Evolutionary conservation across 495 filamentous ascomycete genomes (phyloP).

Genomic region (Copromyces sp.): DNA sequence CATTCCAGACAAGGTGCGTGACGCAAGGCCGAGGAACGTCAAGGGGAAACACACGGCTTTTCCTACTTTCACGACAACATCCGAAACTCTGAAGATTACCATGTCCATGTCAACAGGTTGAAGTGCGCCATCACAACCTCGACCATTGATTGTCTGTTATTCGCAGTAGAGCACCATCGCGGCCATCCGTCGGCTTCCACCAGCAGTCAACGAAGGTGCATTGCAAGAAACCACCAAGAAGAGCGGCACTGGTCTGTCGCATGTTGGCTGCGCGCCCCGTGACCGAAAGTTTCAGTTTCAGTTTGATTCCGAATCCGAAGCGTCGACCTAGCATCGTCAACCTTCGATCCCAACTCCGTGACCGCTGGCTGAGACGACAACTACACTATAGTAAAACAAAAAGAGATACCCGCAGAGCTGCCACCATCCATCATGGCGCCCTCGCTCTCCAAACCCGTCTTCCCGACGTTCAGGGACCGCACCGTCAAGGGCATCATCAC

Average conservation of each 20-base stretch:
- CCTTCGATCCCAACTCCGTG: slow-evolving; percentile 9
- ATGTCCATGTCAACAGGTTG: neutral
- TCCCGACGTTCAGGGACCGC: slow-evolving; percentile 46
- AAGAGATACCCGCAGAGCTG: neutral
- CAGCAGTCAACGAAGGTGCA: neutral
- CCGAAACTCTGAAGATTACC: neutral
- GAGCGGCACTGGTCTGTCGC: neutral
- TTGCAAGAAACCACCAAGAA: neutral
- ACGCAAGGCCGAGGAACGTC: slow-evolving; percentile 22
- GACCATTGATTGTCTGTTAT: neutral
- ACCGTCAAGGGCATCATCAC: slow-evolving; percentile 66
- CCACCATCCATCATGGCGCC: slow-evolving; percentile 46
- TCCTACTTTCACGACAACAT: neutral
- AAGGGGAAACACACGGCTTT: slow-evolving; percentile 8
- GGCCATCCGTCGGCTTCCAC: neutral
- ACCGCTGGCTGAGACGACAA: slow-evolving; percentile 4
- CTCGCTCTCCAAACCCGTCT: slow-evolving; percentile 66
- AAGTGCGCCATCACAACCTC: neutral
- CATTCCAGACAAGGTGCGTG: slow-evolving; percentile 22
- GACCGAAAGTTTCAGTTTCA: neutral
- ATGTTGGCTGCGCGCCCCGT: neutral
- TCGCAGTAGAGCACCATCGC: neutral
- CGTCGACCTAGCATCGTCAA: neutral
- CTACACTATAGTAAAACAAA: neutral
- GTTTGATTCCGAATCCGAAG: neutral